These are phyloP conservation scores for Fusarium chlamydosporum DNA, from an alignment of 2,329 filamentous ascomycete species.

Conservation along the genomic window DNA sequence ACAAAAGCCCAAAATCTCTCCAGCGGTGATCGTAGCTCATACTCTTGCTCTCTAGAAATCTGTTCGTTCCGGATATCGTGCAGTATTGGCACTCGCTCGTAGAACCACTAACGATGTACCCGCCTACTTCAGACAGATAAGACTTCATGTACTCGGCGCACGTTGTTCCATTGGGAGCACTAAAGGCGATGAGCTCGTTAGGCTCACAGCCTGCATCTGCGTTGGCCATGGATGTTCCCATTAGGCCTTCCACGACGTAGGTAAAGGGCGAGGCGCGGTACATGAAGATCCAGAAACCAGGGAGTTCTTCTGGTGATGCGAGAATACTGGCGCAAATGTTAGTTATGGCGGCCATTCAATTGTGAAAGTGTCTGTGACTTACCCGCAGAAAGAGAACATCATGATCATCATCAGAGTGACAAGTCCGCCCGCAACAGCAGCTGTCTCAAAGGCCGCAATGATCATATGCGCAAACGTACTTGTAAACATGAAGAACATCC, in stretches of 20 bases:
- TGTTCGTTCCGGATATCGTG: conserved; percentile 56
- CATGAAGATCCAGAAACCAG: conserved; percentile 83
- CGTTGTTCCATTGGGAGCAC: conserved; percentile 66
- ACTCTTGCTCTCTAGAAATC: conserved; percentile 57
- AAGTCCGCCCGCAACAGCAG: conserved; percentile 74
- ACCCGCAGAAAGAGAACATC: conserved; percentile 74
- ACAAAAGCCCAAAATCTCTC: conserved; percentile 70
- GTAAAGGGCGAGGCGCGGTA: conserved; percentile 81
- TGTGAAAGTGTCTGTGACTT: conserved; percentile 56
- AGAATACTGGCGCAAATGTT: conserved; percentile 65
- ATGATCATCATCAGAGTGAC: conserved; percentile 76
- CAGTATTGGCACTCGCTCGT: conserved; percentile 62
- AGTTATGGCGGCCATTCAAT: background rate
- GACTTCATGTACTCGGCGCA: conserved; percentile 69
- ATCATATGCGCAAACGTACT: conserved; percentile 76
- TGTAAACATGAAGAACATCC: conserved; percentile 75
- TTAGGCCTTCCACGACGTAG: conserved; percentile 77
- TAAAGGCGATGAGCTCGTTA: conserved; percentile 75
- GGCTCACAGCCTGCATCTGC: conserved; percentile 70
- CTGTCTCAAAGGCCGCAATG: conserved; percentile 73
- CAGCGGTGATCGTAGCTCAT: conserved; percentile 66
- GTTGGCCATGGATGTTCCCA: conserved; percentile 74
- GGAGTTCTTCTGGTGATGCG: conserved; percentile 71
- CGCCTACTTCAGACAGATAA: conserved; percentile 63
- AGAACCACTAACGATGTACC: conserved; percentile 56